Conservation (phyloP, 2,329 filamentous ascomycete species). For the Apiospora saccharicola region DNA sequence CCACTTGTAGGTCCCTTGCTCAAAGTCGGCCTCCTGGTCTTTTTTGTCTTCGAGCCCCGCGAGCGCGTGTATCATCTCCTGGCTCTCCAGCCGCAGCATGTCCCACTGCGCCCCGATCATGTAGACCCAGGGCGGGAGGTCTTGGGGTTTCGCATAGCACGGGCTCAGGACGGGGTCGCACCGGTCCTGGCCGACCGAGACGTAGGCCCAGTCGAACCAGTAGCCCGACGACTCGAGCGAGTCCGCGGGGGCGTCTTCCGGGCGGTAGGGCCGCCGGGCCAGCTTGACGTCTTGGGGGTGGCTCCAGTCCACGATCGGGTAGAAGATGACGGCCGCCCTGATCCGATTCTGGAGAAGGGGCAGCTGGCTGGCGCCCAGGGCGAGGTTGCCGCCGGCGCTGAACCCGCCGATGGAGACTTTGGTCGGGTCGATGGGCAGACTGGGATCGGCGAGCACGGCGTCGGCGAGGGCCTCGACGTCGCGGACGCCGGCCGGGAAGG, state of each 20-base stretch:
- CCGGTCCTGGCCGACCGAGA: slow-evolving; percentile 43
- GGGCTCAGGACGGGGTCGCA: slow-evolving; percentile 52
- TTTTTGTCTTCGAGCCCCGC: slow-evolving; percentile 14
- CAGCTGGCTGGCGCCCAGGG: slow-evolving; percentile 47
- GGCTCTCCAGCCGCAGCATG: slow-evolving; percentile 42
- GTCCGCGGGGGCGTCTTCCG: slow-evolving; percentile 38
- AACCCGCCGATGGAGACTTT: slow-evolving; percentile 51
- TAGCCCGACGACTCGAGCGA: slow-evolving; percentile 37
- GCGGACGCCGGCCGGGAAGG: slow-evolving; percentile 49
- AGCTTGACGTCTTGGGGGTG: slow-evolving; percentile 40
- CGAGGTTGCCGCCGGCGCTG: slow-evolving; percentile 53
- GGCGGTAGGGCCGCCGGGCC: slow-evolving; percentile 43
- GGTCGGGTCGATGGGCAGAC: slow-evolving; percentile 49
- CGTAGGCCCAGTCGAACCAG: slow-evolving; percentile 52
- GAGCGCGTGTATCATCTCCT: slow-evolving; percentile 24
- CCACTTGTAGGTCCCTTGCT: slow-evolving; percentile 27
- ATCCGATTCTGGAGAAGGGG: slow-evolving; percentile 45
- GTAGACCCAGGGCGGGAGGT: slow-evolving; percentile 52
- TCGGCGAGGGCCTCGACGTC: slow-evolving; percentile 45
- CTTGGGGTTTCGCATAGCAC: slow-evolving; percentile 38
- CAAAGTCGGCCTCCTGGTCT: slow-evolving; percentile 22
- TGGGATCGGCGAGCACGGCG: slow-evolving; percentile 47
- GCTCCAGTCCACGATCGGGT: slow-evolving; percentile 52
- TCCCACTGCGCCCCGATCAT: slow-evolving; percentile 54
- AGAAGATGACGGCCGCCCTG: slow-evolving; percentile 40